Evolutionary conservation across 495 filamentous ascomycete genomes (phyloP).

Genomic region (Evansstolkia leycettana): DNA sequence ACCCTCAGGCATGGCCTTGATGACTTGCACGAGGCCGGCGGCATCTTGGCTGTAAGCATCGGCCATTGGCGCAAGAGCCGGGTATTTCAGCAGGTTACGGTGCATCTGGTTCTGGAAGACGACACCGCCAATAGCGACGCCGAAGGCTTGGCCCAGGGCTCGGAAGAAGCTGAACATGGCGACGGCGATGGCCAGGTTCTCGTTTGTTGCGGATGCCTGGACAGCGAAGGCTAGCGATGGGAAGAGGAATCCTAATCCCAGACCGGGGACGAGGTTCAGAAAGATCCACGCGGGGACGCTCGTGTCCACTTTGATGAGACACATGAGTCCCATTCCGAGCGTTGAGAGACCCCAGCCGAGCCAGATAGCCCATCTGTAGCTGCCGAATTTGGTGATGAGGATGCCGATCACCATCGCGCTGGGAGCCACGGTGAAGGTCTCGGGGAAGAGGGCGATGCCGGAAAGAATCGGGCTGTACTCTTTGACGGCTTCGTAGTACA

Average conservation of each 20-base stretch:
- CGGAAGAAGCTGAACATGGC: slow-evolving; percentile 47
- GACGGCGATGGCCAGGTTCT: slow-evolving; percentile 33
- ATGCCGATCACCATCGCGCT: slow-evolving; percentile 36
- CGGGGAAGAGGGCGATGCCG: slow-evolving; percentile 33
- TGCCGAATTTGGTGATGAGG: slow-evolving; percentile 29
- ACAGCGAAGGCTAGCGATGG: slow-evolving; percentile 32
- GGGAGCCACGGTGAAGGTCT: slow-evolving; percentile 39
- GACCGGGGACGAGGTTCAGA: slow-evolving; percentile 31
- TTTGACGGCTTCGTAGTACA: slow-evolving; percentile 42
- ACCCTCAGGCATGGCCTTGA: slow-evolving; percentile 39
- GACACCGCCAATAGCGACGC: slow-evolving; percentile 43
- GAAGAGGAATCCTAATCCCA: slow-evolving; percentile 40
- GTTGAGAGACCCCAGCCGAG: slow-evolving; percentile 38
- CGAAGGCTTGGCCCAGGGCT: slow-evolving; percentile 39
- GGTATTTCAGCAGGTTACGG: slow-evolving; percentile 27
- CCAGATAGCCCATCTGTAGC: slow-evolving; percentile 40
- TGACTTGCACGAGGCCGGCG: slow-evolving; percentile 44
- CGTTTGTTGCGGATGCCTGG: slow-evolving; percentile 33
- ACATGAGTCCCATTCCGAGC: slow-evolving; percentile 33
- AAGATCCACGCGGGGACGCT: slow-evolving; percentile 32
- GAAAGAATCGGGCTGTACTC: slow-evolving; percentile 33
- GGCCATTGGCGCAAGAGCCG: slow-evolving; percentile 31
- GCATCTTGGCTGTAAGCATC: slow-evolving; percentile 42
- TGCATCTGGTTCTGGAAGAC: slow-evolving; percentile 51
- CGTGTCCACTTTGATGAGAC: slow-evolving; percentile 31